Percentiles rank a stretch among this genome's conserved stretches.
phyloP scores from a whole-genome alignment of 1,139 yeast genomes.

The Meyerozyma smithsonii region DNA sequence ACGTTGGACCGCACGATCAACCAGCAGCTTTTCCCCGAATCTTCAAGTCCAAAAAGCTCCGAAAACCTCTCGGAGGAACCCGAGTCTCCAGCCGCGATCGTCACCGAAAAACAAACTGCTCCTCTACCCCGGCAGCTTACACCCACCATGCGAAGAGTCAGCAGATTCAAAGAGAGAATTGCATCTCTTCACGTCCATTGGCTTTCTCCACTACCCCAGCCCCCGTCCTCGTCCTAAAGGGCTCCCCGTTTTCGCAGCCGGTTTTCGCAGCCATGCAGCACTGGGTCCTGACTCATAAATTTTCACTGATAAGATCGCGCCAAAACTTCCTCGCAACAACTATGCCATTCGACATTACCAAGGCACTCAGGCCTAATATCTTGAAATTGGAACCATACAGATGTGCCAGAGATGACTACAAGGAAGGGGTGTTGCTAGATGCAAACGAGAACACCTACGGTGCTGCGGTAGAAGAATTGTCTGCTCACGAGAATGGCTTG shows the following conservation, averaged over 20 bases:
- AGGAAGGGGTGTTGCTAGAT: constrained; percentile 79
- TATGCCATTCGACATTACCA: constrained; percentile 48
- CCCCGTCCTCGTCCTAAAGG: too few relatives aligned
- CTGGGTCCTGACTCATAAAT: not conserved
- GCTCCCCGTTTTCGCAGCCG: too few relatives aligned
- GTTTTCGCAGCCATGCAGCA: not conserved
- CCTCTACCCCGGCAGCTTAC: too few relatives aligned
- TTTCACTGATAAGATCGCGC: constrained; percentile 1
- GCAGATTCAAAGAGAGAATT: not conserved
- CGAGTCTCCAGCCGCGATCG: too few relatives aligned
- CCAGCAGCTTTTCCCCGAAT: not conserved
- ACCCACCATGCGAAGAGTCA: too few relatives aligned
- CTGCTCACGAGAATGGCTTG: constrained; percentile 24
- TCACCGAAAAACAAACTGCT: too few relatives aligned
- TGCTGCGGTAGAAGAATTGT: constrained; percentile 50
- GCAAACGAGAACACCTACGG: constrained; percentile 97
- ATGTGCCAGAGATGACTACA: constrained; percentile 93
- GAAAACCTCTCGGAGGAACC: not conserved
- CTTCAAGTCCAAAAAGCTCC: not conserved
- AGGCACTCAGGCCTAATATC: constrained; percentile 79
- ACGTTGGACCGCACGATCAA: not conserved
- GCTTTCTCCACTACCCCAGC: not conserved
- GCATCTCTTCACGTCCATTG: not conserved
- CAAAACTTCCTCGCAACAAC: constrained; percentile 5
- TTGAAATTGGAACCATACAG: constrained; percentile 79